Percentiles rank a stretch among this genome's conserved stretches.
Evolutionary conservation across 163 green algal species (phyloP).

Genomic region (Prototheca wickerhamii): DNA sequence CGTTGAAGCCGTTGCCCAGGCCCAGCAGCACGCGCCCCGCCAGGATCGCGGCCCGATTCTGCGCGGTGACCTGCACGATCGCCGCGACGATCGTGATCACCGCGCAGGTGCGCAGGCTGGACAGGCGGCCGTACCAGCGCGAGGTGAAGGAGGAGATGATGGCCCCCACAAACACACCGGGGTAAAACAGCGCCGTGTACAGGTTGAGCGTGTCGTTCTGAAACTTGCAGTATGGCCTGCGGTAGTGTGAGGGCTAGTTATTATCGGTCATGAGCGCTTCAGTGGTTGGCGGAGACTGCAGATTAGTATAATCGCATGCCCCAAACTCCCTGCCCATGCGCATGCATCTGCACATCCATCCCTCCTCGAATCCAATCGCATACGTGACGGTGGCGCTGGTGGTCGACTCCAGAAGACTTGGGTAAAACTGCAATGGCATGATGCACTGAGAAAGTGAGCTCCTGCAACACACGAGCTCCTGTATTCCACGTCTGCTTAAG

Average conservation of each 20-base stretch:
- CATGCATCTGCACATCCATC: no score
- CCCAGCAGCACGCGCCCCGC: constrained; percentile 1
- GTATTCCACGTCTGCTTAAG: neutral
- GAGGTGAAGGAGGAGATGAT: neutral
- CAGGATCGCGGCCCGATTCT: neutral
- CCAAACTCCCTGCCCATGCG: no score
- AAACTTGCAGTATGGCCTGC: constrained; percentile 8
- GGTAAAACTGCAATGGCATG: no score
- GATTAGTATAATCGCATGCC: no score
- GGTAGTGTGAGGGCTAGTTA: no score
- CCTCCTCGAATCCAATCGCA: no score
- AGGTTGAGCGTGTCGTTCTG: constrained; percentile 5
- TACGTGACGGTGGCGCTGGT: no score
- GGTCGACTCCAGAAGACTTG: neutral
- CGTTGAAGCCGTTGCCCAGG: constrained; percentile 6
- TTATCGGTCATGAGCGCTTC: no score
- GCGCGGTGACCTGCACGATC: neutral
- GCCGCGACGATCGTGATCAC: constrained; percentile 1
- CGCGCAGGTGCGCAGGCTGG: neutral
- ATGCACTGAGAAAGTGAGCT: no score
- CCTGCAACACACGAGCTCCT: no score
- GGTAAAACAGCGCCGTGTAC: constrained; percentile 7
- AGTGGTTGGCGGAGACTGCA: no score
- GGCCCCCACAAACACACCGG: neutral
- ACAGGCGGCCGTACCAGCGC: neutral